These are phyloP conservation scores for Solanum lignicaule DNA, from an alignment of 257 asterid genomes.

Conservation along the genomic window DNA sequence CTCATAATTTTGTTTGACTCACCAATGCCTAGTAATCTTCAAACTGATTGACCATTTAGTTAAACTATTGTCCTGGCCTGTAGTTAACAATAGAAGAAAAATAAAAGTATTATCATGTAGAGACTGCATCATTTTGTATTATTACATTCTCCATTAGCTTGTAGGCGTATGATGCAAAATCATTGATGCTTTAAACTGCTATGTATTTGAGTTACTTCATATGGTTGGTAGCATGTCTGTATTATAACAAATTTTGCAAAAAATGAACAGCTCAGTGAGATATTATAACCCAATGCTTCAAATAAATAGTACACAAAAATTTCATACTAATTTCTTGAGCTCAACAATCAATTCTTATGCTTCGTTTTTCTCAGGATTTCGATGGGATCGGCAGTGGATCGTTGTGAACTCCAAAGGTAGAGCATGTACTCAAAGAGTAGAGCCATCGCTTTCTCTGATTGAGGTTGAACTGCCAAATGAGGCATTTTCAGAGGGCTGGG, in stretches of 20 bases:
- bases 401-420: constrained; percentile 23
- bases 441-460: constrained; percentile 19
- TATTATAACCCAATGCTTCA: neutral
- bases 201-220: neutral
- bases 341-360: neutral
- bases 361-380: constrained; percentile 8
- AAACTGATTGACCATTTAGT: neutral
- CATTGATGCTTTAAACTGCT: neutral
- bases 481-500: constrained; percentile 13
- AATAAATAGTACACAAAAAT: neutral
- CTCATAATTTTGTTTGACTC: neutral
- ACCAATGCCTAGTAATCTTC: neutral
- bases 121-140: neutral
- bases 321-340: neutral
- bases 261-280: neutral
- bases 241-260: neutral
- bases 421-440: constrained; percentile 21
- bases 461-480: constrained; percentile 13
- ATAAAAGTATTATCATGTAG: neutral
- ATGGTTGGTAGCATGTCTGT: neutral
- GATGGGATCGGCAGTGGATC: constrained; percentile 23
- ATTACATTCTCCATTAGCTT: neutral
- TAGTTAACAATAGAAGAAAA: neutral
- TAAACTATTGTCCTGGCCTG: neutral
- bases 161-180: neutral